A percentile compares a stretch with the other conserved stretches of the same genome.
Conservation (phyloP, 2,329 filamentous ascomycete species). For the Alternaria solani region DNA sequence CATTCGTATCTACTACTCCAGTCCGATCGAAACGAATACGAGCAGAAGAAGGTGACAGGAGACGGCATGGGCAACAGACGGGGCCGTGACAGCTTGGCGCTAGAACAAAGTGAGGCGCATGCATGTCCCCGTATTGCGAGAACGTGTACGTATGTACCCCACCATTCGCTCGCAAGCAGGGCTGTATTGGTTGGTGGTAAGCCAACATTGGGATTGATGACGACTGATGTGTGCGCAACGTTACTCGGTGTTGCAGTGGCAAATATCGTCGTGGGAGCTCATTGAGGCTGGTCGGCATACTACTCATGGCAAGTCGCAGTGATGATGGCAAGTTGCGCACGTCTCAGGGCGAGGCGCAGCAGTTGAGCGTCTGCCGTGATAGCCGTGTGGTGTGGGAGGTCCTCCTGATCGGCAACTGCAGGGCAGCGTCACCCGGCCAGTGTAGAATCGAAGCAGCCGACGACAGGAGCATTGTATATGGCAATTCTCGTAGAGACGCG, state of each 20-base stretch:
- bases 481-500: not conserved
- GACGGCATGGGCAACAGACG: not conserved
- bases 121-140: not conserved
- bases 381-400: slow-evolving; percentile 9
- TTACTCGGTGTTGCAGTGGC: not conserved
- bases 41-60: not conserved
- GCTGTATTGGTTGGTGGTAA: not conserved
- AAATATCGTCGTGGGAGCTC: not conserved
- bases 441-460: not conserved
- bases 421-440: not conserved
- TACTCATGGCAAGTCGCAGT: not conserved
- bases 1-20: not conserved
- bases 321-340: slow-evolving; percentile 10
- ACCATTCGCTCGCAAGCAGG: slow-evolving; percentile 4
- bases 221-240: not conserved
- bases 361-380: slow-evolving; percentile 4
- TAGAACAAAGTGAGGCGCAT: not conserved
- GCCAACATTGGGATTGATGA: not conserved
- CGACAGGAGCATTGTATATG: not conserved
- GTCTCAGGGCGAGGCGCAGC: slow-evolving; percentile 11
- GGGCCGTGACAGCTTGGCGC: not conserved
- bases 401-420: slow-evolving; percentile 1
- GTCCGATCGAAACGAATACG: not conserved
- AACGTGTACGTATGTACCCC: not conserved
- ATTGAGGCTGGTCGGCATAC: not conserved